Evolutionary conservation across 768 basidiomycete species (phyloP).

Genomic region (Russula griseocarnosa): DNA sequence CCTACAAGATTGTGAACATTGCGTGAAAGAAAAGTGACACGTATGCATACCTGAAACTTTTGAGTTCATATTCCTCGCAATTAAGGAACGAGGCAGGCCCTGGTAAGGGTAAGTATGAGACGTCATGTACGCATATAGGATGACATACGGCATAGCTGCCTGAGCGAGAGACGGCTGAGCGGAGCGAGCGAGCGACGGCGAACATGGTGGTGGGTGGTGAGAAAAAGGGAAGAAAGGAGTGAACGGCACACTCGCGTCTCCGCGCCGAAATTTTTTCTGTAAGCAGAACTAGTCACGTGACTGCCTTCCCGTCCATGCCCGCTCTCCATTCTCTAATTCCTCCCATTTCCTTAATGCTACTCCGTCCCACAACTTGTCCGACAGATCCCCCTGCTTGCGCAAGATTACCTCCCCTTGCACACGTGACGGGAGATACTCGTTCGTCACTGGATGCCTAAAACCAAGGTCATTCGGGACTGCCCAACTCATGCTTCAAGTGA

Average conservation of each 20-base stretch:
- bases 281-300: neutral
- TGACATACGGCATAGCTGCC: slow-evolving; percentile 59
- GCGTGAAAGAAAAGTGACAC: neutral
- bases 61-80: slow-evolving; percentile 92
- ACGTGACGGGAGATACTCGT: slow-evolving; percentile 48
- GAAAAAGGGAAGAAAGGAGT: slow-evolving; percentile 18
- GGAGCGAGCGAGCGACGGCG: slow-evolving; percentile 61
- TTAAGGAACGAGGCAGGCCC: slow-evolving; percentile 65
- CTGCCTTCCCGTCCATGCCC: slow-evolving; percentile 36
- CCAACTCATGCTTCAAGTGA: neutral
- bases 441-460: slow-evolving; percentile 48
- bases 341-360: slow-evolving; percentile 46
- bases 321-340: slow-evolving; percentile 40
- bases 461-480: neutral
- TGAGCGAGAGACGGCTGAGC: slow-evolving; percentile 53
- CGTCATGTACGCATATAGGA: neutral
- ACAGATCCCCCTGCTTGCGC: slow-evolving; percentile 37
- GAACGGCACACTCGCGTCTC: slow-evolving; percentile 16
- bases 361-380: slow-evolving; percentile 49
- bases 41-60: slow-evolving; percentile 74
- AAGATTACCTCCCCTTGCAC: slow-evolving; percentile 41
- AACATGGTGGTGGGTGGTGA: slow-evolving; percentile 59
- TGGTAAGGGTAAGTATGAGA: slow-evolving; percentile 32
- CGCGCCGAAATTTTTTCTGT: slow-evolving; percentile 12
- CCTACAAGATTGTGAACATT: slow-evolving; percentile 40